Percentiles rank a stretch among this genome's conserved stretches.
These are phyloP conservation scores for Rubus idaeus DNA, from an alignment of 306 rosid genomes.

Conservation along the genomic window DNA sequence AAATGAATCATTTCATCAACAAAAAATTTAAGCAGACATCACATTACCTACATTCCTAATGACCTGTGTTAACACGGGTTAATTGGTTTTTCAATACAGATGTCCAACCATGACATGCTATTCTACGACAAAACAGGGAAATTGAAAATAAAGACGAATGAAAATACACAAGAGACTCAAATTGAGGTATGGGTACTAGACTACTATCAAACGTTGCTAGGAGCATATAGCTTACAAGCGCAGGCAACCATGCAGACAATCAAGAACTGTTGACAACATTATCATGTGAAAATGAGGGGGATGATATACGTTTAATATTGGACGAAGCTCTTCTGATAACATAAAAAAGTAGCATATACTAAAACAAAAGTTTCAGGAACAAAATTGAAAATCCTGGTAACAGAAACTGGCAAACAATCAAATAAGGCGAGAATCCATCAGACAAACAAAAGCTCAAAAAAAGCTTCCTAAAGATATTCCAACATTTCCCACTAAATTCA, in stretches of 20 bases:
- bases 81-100: too few species aligned
- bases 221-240: too few species aligned
- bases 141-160: too few species aligned
- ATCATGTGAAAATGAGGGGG: not conserved
- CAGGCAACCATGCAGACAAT: not conserved
- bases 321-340: not conserved
- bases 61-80: too few species aligned
- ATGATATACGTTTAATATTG: not conserved
- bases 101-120: too few species aligned
- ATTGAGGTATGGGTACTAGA: too few species aligned
- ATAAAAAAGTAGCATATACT: not conserved
- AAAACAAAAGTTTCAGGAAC: not conserved
- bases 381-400: slow-evolving; percentile 2
- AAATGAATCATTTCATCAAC: too few species aligned
- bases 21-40: too few species aligned
- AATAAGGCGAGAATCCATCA: not conserved
- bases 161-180: too few species aligned
- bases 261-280: not conserved
- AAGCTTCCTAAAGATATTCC: slow-evolving; percentile 5
- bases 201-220: too few species aligned
- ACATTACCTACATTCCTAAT: too few species aligned
- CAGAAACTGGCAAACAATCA: not conserved
- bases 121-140: too few species aligned
- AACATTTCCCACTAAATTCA: slow-evolving; percentile 2
- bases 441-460: slow-evolving; percentile 8